phyloP scores from a whole-genome alignment of 768 basidiomycete species.

The Pluteus cervinus region DNA sequence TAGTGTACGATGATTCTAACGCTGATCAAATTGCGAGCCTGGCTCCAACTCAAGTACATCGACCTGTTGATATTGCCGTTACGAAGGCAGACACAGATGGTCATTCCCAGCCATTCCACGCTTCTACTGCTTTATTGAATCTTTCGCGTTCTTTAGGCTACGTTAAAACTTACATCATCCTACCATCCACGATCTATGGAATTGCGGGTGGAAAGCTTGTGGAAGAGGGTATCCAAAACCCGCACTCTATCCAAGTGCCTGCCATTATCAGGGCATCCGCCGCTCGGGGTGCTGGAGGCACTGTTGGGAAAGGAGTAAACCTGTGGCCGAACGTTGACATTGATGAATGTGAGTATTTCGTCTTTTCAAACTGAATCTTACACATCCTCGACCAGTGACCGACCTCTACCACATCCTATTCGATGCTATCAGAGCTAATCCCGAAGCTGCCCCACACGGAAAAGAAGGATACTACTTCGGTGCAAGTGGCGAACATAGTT shows the following conservation, averaged over 20 bases:
- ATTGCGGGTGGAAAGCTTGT: constrained; percentile 41
- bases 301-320: constrained; percentile 53
- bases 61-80: constrained; percentile 42
- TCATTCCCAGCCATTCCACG: constrained; percentile 8
- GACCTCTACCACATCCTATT: constrained; percentile 39
- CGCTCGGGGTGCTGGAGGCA: constrained; percentile 41
- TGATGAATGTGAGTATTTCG: constrained; percentile 36
- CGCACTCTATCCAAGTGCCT: constrained; percentile 48
- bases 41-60: constrained; percentile 37
- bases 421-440: constrained; percentile 25
- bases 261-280: constrained; percentile 36
- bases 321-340: constrained; percentile 54
- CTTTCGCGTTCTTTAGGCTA: constrained; percentile 40
- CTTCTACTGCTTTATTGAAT: background rate
- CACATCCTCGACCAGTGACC: constrained; percentile 23
- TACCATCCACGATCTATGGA: constrained; percentile 57
- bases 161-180: constrained; percentile 42
- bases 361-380: background rate
- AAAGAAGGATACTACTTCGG: constrained; percentile 50
- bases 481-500: constrained; percentile 40
- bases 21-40: constrained; percentile 40
- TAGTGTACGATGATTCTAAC: constrained; percentile 45
- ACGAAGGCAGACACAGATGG: constrained; percentile 44
- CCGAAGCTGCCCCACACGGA: constrained; percentile 30
- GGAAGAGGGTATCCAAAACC: constrained; percentile 46